Conservation (phyloP, 108 stramenopile species). For the Discostella pseudostelligera region DNA sequence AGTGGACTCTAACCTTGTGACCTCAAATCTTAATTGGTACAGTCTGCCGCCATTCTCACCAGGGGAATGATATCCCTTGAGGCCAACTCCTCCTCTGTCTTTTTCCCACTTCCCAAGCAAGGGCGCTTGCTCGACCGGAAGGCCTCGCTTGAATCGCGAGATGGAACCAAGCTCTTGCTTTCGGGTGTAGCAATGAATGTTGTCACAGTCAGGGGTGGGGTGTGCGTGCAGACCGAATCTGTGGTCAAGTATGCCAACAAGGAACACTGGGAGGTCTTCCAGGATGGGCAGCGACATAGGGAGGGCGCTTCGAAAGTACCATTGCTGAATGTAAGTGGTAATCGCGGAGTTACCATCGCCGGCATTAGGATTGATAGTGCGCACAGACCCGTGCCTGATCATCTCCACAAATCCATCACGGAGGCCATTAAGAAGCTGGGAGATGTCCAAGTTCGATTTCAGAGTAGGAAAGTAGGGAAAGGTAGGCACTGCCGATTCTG, state of each 20-base stretch:
- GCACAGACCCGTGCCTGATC: background rate
- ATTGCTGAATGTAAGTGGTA: slow-evolving; percentile 3
- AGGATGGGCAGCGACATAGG: slow-evolving; percentile 5
- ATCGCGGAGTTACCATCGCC: background rate
- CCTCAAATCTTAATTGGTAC: too few relatives aligned
- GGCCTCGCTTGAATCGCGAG: background rate
- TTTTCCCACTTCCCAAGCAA: slow-evolving; percentile 6
- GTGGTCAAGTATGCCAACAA: slow-evolving; percentile 7
- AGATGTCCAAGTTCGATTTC: background rate
- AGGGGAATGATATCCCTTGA: slow-evolving; percentile 13
- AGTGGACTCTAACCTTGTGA: background rate
- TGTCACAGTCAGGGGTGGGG: background rate
- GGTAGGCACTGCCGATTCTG: background rate
- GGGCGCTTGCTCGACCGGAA: background rate
- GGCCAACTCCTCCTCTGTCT: slow-evolving; percentile 7
- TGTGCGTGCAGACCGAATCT: slow-evolving; percentile 8
- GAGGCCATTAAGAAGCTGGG: slow-evolving; percentile 4
- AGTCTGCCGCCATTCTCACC: slow-evolving; percentile 8
- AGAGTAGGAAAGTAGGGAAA: slow-evolving; percentile 1
- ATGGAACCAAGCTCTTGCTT: slow-evolving; percentile 5
- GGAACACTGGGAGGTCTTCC: slow-evolving; percentile 1
- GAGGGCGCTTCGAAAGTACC: slow-evolving; percentile 3
- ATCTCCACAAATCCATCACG: background rate
- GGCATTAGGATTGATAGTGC: background rate
- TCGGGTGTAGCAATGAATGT: slow-evolving; percentile 7